These are phyloP conservation scores for Coemansia sp. DNA, from an alignment of 192 early-diverging fungal genomes.

Conservation along the genomic window DNA sequence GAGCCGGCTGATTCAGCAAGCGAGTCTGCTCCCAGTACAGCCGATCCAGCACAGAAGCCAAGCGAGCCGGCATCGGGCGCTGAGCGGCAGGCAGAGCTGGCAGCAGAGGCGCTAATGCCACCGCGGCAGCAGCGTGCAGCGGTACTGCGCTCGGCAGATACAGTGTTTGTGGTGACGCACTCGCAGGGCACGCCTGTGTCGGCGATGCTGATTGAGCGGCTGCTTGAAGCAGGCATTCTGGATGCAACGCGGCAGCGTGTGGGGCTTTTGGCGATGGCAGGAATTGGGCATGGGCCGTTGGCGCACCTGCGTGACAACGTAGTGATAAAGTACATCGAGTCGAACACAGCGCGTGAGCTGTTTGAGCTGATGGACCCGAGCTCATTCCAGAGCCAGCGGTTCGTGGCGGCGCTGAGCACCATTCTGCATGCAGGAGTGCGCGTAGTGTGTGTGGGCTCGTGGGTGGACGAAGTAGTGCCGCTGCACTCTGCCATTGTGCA, in stretches of 20 bases:
- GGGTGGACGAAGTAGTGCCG: conserved; percentile 98
- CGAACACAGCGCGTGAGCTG: conserved; percentile 85
- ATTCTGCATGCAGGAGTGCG: conserved; percentile 70
- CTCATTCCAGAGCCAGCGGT: conserved; percentile 66
- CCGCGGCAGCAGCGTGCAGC: conserved; percentile 24
- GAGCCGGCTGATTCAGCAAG: too few species aligned
- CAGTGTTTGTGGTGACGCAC: conserved; percentile 87
- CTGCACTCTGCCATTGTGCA: conserved; percentile 76
- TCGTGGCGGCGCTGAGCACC: conserved; percentile 65
- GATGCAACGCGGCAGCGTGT: conserved; percentile 70
- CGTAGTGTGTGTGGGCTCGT: conserved; percentile 76
- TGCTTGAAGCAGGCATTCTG: conserved; percentile 68
- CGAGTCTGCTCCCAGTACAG: neutral
- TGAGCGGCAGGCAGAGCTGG: conserved; percentile 23
- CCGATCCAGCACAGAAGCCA: conserved; percentile 8
- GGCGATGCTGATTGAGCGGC: conserved; percentile 68
- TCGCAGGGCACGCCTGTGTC: conserved; percentile 93
- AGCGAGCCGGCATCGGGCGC: neutral
- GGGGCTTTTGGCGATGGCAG: conserved; percentile 87
- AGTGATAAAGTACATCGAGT: conserved; percentile 86
- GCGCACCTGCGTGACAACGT: conserved; percentile 78
- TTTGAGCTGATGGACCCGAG: conserved; percentile 91
- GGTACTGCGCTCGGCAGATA: conserved; percentile 56
- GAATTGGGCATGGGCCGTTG: conserved; percentile 88
- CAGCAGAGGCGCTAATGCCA: conserved; percentile 41